A percentile compares a stretch with the other conserved stretches of the same genome.
These are phyloP conservation scores for Leccinum laetum DNA, from an alignment of 1,284 basidiomycete species.

Conservation along the genomic window DNA sequence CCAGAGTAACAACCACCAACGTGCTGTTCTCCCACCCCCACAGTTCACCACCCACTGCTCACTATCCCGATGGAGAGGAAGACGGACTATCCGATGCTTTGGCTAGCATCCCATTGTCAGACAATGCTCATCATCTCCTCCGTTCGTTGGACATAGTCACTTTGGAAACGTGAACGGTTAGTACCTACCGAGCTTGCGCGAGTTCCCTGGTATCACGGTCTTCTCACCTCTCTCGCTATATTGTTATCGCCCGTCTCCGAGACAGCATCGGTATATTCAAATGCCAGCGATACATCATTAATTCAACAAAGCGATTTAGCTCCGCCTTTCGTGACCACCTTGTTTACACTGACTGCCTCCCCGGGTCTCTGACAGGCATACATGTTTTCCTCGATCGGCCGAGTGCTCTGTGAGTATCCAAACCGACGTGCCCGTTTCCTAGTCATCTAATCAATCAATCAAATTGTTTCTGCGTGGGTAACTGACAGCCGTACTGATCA, in stretches of 20 bases:
- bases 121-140: conserved; percentile 33
- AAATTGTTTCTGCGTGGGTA: conserved; percentile 26
- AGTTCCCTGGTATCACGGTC: conserved; percentile 64
- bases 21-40: not conserved
- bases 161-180: conserved; percentile 64
- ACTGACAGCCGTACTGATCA: conserved; percentile 22
- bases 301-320: conserved; percentile 24
- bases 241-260: conserved; percentile 50
- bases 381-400: conserved; percentile 82
- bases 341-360: conserved; percentile 52
- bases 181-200: conserved; percentile 60
- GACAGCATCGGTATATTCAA: conserved; percentile 53
- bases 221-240: conserved; percentile 60
- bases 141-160: conserved; percentile 51
- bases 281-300: conserved; percentile 35
- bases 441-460: conserved; percentile 1
- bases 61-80: conserved; percentile 19
- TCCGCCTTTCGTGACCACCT: conserved; percentile 58
- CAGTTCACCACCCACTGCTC: no score
- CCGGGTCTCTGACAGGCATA: conserved; percentile 46
- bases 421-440: not conserved
- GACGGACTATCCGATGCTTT: conserved; percentile 22
- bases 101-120: conserved; percentile 16
- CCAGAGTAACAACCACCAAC: not conserved
- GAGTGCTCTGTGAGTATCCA: conserved; percentile 65